Evolutionary conservation across 2,329 filamentous ascomycete species (phyloP).

Genomic region (Pestalotiopsis sp.): DNA sequence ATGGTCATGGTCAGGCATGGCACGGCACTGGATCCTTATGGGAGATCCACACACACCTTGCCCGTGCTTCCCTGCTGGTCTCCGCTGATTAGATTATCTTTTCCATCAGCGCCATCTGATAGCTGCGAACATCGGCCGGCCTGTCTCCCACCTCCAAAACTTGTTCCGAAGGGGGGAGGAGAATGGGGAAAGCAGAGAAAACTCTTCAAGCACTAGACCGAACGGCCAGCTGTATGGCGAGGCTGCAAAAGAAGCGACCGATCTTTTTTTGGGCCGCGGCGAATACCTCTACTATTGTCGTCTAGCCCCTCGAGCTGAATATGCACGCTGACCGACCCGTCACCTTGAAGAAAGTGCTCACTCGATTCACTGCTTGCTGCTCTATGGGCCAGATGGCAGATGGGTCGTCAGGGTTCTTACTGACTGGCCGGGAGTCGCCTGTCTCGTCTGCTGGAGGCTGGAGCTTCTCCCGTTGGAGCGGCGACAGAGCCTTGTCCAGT

Average conservation of each 20-base stretch:
- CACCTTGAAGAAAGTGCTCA: background rate
- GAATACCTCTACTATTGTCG: background rate
- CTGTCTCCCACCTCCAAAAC: background rate
- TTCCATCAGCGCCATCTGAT: slow-evolving; percentile 3
- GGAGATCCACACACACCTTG: background rate
- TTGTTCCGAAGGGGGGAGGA: background rate
- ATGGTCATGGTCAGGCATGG: background rate
- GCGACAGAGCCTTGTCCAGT: background rate
- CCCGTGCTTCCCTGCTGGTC: background rate
- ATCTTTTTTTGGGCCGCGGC: background rate
- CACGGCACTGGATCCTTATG: background rate
- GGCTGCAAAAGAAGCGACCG: background rate
- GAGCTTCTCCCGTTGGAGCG: background rate
- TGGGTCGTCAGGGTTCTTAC: background rate
- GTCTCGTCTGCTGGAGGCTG: background rate
- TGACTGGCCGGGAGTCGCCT: background rate
- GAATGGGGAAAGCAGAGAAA: background rate
- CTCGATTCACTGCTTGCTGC: background rate
- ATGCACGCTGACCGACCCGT: background rate
- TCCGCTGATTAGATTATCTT: slow-evolving; percentile 11
- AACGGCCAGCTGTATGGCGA: too few species aligned
- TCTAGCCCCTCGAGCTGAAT: background rate
- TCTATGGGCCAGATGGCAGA: background rate
- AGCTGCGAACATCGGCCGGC: slow-evolving; percentile 6
- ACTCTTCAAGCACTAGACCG: background rate